phyloP scores from a whole-genome alignment of 495 filamentous ascomycete species.

The Podospora appendiculata region DNA sequence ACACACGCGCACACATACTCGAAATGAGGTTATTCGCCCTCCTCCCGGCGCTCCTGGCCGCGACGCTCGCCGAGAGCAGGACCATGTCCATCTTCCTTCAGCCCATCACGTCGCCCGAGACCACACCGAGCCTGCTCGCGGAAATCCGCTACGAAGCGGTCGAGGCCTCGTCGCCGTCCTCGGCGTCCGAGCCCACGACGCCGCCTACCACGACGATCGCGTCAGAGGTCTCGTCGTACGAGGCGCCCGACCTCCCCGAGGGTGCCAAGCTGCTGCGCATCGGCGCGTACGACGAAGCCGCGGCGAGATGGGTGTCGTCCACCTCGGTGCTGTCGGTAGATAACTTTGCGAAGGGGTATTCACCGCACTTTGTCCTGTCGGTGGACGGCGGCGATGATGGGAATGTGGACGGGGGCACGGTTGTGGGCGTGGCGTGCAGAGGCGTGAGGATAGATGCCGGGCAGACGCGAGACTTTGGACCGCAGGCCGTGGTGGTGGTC shows the following conservation, averaged over 20 bases:
- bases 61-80: constrained; percentile 9
- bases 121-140: constrained; percentile 33
- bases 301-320: constrained; percentile 36
- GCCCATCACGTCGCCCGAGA: constrained; percentile 23
- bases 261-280: constrained; percentile 35
- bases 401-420: constrained; percentile 22
- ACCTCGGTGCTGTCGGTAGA: constrained; percentile 37
- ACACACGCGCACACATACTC: too few species aligned
- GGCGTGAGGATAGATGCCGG: constrained; percentile 47
- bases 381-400: constrained; percentile 25
- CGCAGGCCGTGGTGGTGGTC: constrained; percentile 44
- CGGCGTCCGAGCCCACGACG: not conserved
- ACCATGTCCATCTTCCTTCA: constrained; percentile 39
- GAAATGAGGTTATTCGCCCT: constrained; percentile 14
- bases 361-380: constrained; percentile 38
- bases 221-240: constrained; percentile 35
- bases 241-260: constrained; percentile 37
- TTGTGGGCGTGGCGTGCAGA: constrained; percentile 31
- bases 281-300: constrained; percentile 37
- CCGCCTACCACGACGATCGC: not conserved
- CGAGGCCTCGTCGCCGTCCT: not conserved
- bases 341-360: constrained; percentile 47
- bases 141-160: constrained; percentile 38
- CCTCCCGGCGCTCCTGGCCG: constrained; percentile 21
- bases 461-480: constrained; percentile 47